Percentiles rank a stretch among this genome's conserved stretches.
These are phyloP conservation scores for Theileria parva DNA, from an alignment of 169 alveolate species.

Conservation along the genomic window DNA sequence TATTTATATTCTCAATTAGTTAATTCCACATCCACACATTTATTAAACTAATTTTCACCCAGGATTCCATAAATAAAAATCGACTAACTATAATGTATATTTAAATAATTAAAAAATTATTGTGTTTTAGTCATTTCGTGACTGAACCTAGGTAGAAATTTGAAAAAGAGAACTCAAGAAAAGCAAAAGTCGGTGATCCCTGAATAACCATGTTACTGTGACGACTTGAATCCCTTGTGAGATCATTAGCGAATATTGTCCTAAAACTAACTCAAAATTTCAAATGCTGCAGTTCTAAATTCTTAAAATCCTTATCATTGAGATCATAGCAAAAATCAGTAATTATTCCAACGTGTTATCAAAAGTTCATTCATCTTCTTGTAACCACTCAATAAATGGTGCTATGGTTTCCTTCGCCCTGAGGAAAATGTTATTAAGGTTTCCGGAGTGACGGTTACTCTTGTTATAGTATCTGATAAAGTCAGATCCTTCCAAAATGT, in stretches of 20 bases:
- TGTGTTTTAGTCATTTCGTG: background rate
- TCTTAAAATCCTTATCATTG: constrained; percentile 16
- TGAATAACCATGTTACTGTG: background rate
- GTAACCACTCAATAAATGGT: constrained; percentile 82
- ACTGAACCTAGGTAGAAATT: background rate
- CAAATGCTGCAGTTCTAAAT: constrained; percentile 40
- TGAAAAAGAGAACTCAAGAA: background rate
- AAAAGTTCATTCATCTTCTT: constrained; percentile 49
- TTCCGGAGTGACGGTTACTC: constrained; percentile 57
- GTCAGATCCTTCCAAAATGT: constrained; percentile 77
- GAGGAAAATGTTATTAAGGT: constrained; percentile 39
- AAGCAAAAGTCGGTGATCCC: background rate
- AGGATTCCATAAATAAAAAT: background rate
- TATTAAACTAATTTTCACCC: background rate
- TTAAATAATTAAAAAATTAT: background rate
- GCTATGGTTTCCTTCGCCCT: constrained; percentile 77
- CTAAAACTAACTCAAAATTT: background rate
- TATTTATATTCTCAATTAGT: background rate
- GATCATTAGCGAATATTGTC: background rate
- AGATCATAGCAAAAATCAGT: constrained; percentile 32
- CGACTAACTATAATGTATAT: background rate
- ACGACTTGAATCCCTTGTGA: background rate
- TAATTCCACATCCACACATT: background rate
- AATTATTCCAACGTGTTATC: constrained; percentile 55
- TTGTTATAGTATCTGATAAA: constrained; percentile 70